Conservation (phyloP, 73 alveolate genomes). For the Paramecium tetraurelia region DNA sequence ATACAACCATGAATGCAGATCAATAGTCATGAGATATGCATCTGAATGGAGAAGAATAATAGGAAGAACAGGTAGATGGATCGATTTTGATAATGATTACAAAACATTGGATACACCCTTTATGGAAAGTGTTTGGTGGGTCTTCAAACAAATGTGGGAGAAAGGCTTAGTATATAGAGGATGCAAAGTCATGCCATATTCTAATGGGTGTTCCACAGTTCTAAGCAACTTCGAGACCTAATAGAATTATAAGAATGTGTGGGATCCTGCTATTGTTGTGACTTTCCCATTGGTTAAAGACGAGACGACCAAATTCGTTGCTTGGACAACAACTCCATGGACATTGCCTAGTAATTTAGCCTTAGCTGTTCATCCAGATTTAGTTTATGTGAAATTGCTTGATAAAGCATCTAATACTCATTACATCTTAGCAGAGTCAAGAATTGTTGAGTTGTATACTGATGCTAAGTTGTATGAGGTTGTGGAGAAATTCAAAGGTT, state of each 20-base stretch:
- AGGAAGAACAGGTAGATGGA: slow-evolving; percentile 98
- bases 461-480: slow-evolving; percentile 51
- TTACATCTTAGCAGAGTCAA: slow-evolving; percentile 88
- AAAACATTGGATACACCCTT: slow-evolving; percentile 97
- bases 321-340: slow-evolving; percentile 99
- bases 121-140: slow-evolving; percentile 99
- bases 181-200: slow-evolving; percentile 98
- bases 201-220: slow-evolving; percentile 97
- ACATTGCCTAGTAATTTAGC: slow-evolving; percentile 98
- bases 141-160: slow-evolving; percentile 96
- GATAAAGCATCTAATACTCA: slow-evolving; percentile 70
- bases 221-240: slow-evolving; percentile 98
- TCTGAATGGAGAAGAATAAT: slow-evolving; percentile 93
- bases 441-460: slow-evolving; percentile 80
- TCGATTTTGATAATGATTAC: slow-evolving; percentile 99
- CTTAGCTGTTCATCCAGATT: slow-evolving; percentile 92
- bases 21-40: slow-evolving; percentile 92
- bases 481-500: slow-evolving; percentile 75
- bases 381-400: slow-evolving; percentile 81
- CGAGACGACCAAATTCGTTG: slow-evolving; percentile 87
- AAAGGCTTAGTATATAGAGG: slow-evolving; percentile 98
- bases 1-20: slow-evolving; percentile 97
- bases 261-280: slow-evolving; percentile 96
- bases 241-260: slow-evolving; percentile 71
- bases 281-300: slow-evolving; percentile 93